Percentiles rank a stretch among this genome's conserved stretches.
phyloP scores from a whole-genome alignment of 2,329 filamentous ascomycete genomes.

The Tolypocladium sp. region DNA sequence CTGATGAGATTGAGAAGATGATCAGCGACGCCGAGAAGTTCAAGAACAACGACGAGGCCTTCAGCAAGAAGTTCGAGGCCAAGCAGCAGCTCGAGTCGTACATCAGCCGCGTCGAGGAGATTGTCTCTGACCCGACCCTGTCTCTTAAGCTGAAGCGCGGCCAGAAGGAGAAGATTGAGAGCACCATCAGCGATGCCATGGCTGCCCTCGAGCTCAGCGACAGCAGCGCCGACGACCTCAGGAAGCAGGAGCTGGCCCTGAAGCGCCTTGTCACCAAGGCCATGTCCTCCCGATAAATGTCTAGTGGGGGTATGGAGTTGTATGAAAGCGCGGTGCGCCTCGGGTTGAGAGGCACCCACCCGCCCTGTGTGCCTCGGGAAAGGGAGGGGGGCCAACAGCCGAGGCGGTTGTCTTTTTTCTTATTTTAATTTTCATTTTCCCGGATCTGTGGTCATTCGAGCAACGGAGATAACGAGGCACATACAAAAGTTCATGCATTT shows the following conservation, averaged over 20 bases:
- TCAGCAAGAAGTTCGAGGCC: slow-evolving; percentile 98
- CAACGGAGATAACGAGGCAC: slow-evolving; percentile 21
- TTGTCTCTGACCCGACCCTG: slow-evolving; percentile 91
- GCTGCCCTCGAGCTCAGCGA: slow-evolving; percentile 94
- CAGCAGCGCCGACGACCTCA: slow-evolving; percentile 82
- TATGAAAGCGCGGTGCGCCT: neutral
- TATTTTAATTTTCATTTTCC: slow-evolving; percentile 10
- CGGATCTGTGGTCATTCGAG: slow-evolving; percentile 21
- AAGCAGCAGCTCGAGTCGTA: slow-evolving; percentile 99
- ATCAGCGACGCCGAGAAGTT: slow-evolving; percentile 95
- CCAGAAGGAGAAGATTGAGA: slow-evolving; percentile 99
- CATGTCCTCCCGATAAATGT: slow-evolving; percentile 77
- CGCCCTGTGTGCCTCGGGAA: neutral
- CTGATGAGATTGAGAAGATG: slow-evolving; percentile 94
- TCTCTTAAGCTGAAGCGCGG: slow-evolving; percentile 97
- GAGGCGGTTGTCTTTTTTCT: slow-evolving; percentile 14
- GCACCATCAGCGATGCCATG: slow-evolving; percentile 94
- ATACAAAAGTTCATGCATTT: slow-evolving; percentile 25
- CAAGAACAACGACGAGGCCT: slow-evolving; percentile 95
- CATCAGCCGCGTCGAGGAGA: slow-evolving; percentile 97
- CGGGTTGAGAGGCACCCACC: neutral
- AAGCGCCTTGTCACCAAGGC: slow-evolving; percentile 99
- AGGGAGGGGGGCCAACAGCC: slow-evolving; percentile 3
- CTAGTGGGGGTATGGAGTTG: neutral
- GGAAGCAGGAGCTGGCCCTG: slow-evolving; percentile 98